Evolutionary conservation across 2,329 filamentous ascomycete species (phyloP), one percentile per base, ranked within the genome.

Genomic region (Daldinia sp.): DNA sequence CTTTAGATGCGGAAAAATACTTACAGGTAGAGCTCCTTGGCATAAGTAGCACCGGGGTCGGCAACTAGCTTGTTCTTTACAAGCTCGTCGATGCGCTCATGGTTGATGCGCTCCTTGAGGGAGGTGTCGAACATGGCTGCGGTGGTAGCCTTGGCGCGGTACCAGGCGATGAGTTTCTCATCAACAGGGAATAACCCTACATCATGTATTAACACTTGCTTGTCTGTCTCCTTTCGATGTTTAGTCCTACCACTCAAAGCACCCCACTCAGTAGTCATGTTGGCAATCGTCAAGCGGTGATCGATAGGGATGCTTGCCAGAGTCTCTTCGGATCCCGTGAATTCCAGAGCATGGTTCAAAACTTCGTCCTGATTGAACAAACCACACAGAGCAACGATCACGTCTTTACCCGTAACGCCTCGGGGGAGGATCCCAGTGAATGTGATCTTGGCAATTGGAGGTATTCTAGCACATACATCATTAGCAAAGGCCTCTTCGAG

Each of bases 231-330:
- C 6, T 35, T 35, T 35, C 33, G 33, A 35, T 6, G 0, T 35
- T 35, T 2, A 35, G 33, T 54, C 33, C 33, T 35, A 65, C 74
- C 72, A 42, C 63, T 87, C 15, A 94, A 82, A 1, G 91, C 92
- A 60, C 91, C 91, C 91, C 91, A 94, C 76, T 96, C 93, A 0
- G 90, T 93, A 0, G 90, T 90, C 93, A 96, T 96, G 78, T 95
- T 96, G 4, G 84, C 80, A 37, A 93, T 92, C 0, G 93, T 90
- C 37, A 97, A 79, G 10, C 94, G 84, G 72, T 91, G 86, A 73
- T 96, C 92, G 0, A 97, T 82, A 0, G 89, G 83, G 0, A 97
- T 83, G 74, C 87, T 39, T 15, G 10, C 35, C 35, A 39, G 4
- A 13, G 35, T 39, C 35, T 39, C 35, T 15, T 39, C 35, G 10